Evolutionary conservation across 192 early-diverging fungal genomes (phyloP), one percentile per base, ranked within the genome.

Genomic region (Phlyctochytrium planicorne): DNA sequence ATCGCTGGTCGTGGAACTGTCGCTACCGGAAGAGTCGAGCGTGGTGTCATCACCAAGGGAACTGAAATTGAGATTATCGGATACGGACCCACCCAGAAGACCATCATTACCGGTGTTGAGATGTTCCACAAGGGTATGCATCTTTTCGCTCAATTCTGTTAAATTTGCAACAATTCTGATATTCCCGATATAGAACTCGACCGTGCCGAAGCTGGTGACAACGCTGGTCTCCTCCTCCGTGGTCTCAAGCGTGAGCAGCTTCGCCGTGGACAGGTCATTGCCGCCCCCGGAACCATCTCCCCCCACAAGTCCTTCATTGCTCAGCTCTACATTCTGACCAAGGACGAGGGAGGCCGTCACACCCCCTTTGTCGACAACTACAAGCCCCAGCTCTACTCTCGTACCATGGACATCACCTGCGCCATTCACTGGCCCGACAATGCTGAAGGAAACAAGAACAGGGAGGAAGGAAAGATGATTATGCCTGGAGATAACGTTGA

Each of bases 1-100:
- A 99, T 98, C 69, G 91, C 94, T 75, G 97, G 97, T 52, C 92
- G 94, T 82, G 95, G 97, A 75, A 97, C 95, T 33, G 95, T 99
- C 17, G 87, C 89, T 33, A 97, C 94, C 50, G 97, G 97, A 36
- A 87, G 94, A 75, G 94, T 97, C 37, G 94, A 96, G 79, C 90
- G 95, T 75, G 97, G 97, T 55, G 81, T 87, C 65, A 89, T 95
- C 71, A 87, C 78, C 64, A 97, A 97, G 89, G 95, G 95, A 74
- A 82, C 86, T 69, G 94, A 97, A 84, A 88, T 99, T 61, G 97
- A 99, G 83, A 88, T 99, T 77, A 90, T 99, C 66, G 97, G 97
- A 62, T 94, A 89, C 73, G 94, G 94, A 23, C 80, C 85, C 25
- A 90, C 89, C 59, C 78, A 88, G 69, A 96, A 95, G 88, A 97